Base-by-base conservation (phyloP, 768 basidiomycete genomes). In the Lepiota subincarnata region DNA sequence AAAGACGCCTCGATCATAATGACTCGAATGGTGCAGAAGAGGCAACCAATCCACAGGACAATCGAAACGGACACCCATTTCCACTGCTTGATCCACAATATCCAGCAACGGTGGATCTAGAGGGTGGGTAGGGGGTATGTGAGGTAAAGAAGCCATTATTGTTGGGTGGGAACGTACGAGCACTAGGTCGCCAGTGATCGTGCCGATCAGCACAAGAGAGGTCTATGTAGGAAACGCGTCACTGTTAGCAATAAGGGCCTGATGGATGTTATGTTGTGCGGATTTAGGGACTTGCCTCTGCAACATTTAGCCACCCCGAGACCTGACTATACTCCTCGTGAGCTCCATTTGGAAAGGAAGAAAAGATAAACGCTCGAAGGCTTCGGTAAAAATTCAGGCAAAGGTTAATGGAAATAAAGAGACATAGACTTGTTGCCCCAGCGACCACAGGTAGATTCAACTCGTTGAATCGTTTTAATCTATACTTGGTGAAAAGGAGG, bases 21-120 rank as follows among this genome's bases (percentile, higher is more conserved):
- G 12, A 45, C 38, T 6, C 42, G 22, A 28, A 53, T 53, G 3
- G 51, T 18, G 14, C 51, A 53, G 34, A 45, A 45, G 34, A 45
- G 11, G 18, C 51, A 44, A 16, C 51, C 43, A 24, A 38, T 18
- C 51, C 51, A 53, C 6, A 45, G 36, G 43, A 53, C 24, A n/a
- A n/a, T 24, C 26, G 51, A 16, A 24, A 37, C 22, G n/a, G 14
- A 22, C 38, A 53, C 28, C 42, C 42, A 44, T 24, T 22, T 45
- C 51, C 51, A 53, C 4, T 5, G 16, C 24, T 22, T 35, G n/a
- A 37, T 36, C 51, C 51, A 53, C 12, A 53, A 13, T 45, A 53
- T 35, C 51, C 51, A 53, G n/a, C 31, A 53, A 7, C 51, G 42
- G 26, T 53, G 51, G 36, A 53, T 24, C 51, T 53, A 41, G 11